Conservation (phyloP, 768 basidiomycete species). For the Psilocybe cubensis region DNA sequence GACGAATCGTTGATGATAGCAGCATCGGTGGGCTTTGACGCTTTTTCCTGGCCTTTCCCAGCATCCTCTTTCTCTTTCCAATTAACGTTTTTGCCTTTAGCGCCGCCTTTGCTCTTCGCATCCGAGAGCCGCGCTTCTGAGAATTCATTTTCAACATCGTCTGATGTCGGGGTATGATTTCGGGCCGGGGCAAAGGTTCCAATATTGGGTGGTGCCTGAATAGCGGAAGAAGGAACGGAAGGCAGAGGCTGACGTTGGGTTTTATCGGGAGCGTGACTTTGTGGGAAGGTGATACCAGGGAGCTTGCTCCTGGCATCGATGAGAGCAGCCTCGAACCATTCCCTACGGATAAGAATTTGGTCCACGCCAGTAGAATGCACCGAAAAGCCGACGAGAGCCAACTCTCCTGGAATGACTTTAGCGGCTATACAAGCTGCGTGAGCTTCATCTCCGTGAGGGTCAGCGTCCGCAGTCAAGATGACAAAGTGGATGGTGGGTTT, state of each 20-base stretch:
- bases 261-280: constrained; percentile 22
- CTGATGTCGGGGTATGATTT: constrained; percentile 70
- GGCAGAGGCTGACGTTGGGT: constrained; percentile 27
- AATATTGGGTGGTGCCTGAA: constrained; percentile 21
- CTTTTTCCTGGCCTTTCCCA: constrained; percentile 32
- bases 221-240: constrained; percentile 21
- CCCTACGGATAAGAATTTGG: constrained; percentile 83
- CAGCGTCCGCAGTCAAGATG: constrained; percentile 82
- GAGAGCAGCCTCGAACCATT: constrained; percentile 81
- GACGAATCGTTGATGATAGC: constrained; percentile 52
- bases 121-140: constrained; percentile 61
- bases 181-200: constrained; percentile 41
- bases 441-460: constrained; percentile 81
- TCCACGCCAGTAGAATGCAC: constrained; percentile 92
- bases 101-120: constrained; percentile 38
- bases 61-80: constrained; percentile 58
- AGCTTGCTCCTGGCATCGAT: constrained; percentile 60
- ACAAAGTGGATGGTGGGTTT: constrained; percentile 90
- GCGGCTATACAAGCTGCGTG: constrained; percentile 85
- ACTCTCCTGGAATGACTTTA: constrained; percentile 73
- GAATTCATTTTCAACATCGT: constrained; percentile 72
- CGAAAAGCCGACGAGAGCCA: constrained; percentile 84
- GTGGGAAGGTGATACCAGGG: constrained; percentile 48
- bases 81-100: constrained; percentile 62
- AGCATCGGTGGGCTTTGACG: constrained; percentile 39